Evolutionary conservation across 768 basidiomycete genomes (phyloP).

Genomic region (Lactifluus volemus): DNA sequence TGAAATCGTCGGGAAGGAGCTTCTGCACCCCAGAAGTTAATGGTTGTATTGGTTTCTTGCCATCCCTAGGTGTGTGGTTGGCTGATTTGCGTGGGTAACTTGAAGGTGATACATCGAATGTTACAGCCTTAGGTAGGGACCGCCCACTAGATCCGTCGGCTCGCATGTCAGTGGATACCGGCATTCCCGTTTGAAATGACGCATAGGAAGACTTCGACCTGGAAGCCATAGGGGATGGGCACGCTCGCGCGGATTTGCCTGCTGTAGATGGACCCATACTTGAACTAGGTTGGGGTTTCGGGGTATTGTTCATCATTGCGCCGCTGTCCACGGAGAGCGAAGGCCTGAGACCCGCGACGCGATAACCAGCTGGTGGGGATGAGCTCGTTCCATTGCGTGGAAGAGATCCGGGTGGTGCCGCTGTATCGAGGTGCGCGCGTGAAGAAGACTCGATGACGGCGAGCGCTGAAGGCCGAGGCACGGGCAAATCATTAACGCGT

Average conservation of each 20-base stretch:
- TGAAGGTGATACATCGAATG: no score
- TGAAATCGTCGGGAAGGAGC: background rate
- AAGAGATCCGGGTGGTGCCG: no score
- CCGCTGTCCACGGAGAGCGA: no score
- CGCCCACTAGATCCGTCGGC: no score
- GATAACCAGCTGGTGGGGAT: background rate
- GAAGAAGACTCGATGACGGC: background rate
- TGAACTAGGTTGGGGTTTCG: background rate
- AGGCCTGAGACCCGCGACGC: background rate
- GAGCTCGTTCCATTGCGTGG: background rate
- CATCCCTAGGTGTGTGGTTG: no score
- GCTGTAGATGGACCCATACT: background rate
- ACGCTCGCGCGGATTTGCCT: background rate
- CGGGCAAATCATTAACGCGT: background rate
- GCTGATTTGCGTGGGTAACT: background rate
- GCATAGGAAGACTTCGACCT: background rate
- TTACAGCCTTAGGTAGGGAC: no score
- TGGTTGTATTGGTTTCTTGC: background rate
- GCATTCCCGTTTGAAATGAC: background rate
- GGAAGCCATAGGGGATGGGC: background rate
- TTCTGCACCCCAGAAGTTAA: background rate
- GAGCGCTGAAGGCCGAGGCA: no score
- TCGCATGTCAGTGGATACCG: background rate
- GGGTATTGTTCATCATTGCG: no score
- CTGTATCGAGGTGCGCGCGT: background rate